Conservation (phyloP, 1,284 basidiomycete genomes). For the Fomitopsis pinicola region DNA sequence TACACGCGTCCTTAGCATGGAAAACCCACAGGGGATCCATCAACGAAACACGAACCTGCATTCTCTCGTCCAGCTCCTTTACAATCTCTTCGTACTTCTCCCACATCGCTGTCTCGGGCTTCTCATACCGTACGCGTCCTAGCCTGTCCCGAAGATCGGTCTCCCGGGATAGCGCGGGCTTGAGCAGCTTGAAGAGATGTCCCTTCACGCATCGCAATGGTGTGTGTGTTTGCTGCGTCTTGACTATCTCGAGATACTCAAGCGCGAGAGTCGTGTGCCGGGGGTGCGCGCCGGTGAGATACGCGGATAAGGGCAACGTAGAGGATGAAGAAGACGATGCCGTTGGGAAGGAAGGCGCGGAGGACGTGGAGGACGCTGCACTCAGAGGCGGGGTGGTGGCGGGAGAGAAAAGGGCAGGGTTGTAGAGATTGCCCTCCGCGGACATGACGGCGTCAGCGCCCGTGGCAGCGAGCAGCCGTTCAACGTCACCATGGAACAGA, state of each 20-base stretch:
- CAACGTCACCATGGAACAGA: slow-evolving; percentile 79
- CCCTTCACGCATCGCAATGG: slow-evolving; percentile 79
- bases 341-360: slow-evolving; percentile 15
- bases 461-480: slow-evolving; percentile 74
- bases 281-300: slow-evolving; percentile 49
- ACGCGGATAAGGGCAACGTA: slow-evolving; percentile 24
- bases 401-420: slow-evolving; percentile 75
- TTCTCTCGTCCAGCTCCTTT: slow-evolving; percentile 58
- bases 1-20: slow-evolving; percentile 15
- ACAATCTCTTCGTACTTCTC: slow-evolving; percentile 60
- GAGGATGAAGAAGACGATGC: slow-evolving; percentile 16
- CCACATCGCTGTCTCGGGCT: slow-evolving; percentile 38
- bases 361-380: not conserved
- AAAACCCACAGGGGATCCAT: not conserved
- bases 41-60: slow-evolving; percentile 45
- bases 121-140: slow-evolving; percentile 44
- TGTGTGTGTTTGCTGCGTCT: slow-evolving; percentile 70
- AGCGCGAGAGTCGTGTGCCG: slow-evolving; percentile 66
- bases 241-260: slow-evolving; percentile 86
- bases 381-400: slow-evolving; percentile 11
- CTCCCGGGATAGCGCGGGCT: slow-evolving; percentile 70
- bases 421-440: slow-evolving; percentile 94
- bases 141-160: slow-evolving; percentile 71
- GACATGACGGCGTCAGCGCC: slow-evolving; percentile 93
- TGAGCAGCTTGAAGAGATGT: slow-evolving; percentile 90